These are phyloP conservation scores for Lasiosphaeris hirsuta DNA, from an alignment of 495 filamentous ascomycete genomes.

Conservation along the genomic window DNA sequence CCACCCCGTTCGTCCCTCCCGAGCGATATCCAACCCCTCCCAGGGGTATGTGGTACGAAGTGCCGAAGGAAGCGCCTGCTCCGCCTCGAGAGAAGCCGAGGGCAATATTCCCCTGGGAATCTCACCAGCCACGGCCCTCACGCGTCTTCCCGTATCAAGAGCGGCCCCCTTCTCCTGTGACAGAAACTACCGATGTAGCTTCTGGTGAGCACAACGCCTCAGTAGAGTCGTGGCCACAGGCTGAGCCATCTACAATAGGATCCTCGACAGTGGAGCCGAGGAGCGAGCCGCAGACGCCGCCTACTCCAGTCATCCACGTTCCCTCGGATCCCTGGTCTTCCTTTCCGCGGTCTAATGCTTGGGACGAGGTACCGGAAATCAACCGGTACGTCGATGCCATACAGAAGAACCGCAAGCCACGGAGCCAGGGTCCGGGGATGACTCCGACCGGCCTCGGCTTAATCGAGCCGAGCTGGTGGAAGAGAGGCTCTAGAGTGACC, in stretches of 20 bases:
- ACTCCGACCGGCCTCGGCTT: slow-evolving; percentile 7
- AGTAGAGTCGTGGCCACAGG: slow-evolving; percentile 20
- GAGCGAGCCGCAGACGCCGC: slow-evolving; percentile 45
- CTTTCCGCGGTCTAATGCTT: slow-evolving; percentile 67
- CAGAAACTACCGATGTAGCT: slow-evolving; percentile 7
- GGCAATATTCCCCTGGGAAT: slow-evolving; percentile 86
- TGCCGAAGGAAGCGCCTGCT: slow-evolving; percentile 59
- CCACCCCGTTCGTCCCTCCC: slow-evolving; percentile 69
- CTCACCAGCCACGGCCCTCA: slow-evolving; percentile 57
- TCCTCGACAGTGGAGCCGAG: slow-evolving; percentile 33
- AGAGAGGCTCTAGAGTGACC: slow-evolving; percentile 63
- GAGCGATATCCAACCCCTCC: slow-evolving; percentile 75
- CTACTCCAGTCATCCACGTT: slow-evolving; percentile 44
- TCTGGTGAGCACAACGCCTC: slow-evolving; percentile 22
- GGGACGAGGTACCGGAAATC: slow-evolving; percentile 84
- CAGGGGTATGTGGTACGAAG: slow-evolving; percentile 77
- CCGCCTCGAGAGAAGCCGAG: slow-evolving; percentile 55
- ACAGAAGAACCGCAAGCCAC: slow-evolving; percentile 59
- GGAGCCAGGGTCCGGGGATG: slow-evolving; percentile 54
- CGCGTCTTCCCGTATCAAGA: slow-evolving; percentile 68
- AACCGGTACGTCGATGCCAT: slow-evolving; percentile 72
- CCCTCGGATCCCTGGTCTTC: slow-evolving; percentile 61
- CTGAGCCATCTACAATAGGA: slow-evolving; percentile 35
- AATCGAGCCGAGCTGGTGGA: slow-evolving; percentile 29
- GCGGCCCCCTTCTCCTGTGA: slow-evolving; percentile 19